These are phyloP conservation scores for Metschnikowia koreensis DNA, from an alignment of 805 yeast species.

Conservation along the genomic window DNA sequence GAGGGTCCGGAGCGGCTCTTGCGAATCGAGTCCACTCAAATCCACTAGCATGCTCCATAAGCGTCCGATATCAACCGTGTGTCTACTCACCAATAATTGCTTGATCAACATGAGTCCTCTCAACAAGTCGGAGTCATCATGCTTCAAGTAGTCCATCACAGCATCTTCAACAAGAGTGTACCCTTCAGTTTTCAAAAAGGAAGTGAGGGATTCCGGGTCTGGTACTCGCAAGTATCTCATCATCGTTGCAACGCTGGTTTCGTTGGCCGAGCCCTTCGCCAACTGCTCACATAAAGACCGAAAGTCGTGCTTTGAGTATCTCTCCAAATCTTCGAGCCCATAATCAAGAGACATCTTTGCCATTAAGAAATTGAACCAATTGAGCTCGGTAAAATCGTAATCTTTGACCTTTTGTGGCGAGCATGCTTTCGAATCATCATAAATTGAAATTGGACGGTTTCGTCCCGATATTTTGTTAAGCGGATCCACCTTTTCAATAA, in stretches of 20 bases:
- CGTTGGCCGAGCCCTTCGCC: constrained; percentile 4
- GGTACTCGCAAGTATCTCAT: constrained; percentile 20
- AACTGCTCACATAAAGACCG: constrained; percentile 17
- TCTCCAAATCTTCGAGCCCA: constrained; percentile 15
- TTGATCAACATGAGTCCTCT: constrained; percentile 37
- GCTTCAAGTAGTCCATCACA: constrained; percentile 21
- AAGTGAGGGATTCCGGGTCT: constrained; percentile 15
- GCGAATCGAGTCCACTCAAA: constrained; percentile 15
- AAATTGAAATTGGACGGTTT: constrained; percentile 38
- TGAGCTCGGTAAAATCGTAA: constrained; percentile 32
- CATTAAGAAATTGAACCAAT: constrained; percentile 42
- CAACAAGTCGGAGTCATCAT: constrained; percentile 15
- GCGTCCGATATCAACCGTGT: constrained; percentile 17
- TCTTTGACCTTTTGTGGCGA: constrained; percentile 36
- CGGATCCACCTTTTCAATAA: constrained; percentile 45
- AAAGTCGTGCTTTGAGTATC: constrained; percentile 17
- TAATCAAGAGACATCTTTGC: constrained; percentile 22
- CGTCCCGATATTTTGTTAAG: constrained; percentile 32
- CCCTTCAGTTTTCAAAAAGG: constrained; percentile 20
- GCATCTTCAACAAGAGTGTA: constrained; percentile 16
- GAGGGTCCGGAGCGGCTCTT: constrained; percentile 19
- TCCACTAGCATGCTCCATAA: constrained; percentile 27
- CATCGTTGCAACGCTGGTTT: constrained; percentile 16
- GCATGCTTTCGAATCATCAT: constrained; percentile 34
- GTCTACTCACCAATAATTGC: constrained; percentile 32